Percentiles rank a stretch among this genome's conserved stretches.
Conservation (phyloP, 2,329 filamentous ascomycete species). For the Ophiostoma angusticollis region DNA sequence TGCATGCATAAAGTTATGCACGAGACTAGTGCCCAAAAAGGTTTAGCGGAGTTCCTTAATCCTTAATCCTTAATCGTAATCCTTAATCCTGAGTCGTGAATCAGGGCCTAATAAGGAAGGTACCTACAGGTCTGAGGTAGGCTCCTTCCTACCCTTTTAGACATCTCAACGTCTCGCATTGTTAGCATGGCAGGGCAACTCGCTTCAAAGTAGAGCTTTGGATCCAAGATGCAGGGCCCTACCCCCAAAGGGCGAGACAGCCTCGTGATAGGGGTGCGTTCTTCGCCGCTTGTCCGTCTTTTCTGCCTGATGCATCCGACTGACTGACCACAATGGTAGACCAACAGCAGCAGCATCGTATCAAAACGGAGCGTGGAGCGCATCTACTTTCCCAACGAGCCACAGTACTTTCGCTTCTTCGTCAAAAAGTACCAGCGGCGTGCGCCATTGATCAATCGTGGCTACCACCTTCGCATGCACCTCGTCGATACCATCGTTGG, state of each 20-base stretch:
- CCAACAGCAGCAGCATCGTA: conserved; percentile 83
- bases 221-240: conserved; percentile 4
- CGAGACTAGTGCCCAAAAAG: too few species aligned
- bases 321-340: conserved; percentile 31
- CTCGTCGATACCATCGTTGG: conserved; percentile 64
- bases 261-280: conserved; percentile 39
- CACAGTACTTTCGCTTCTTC: conserved; percentile 80
- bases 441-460: conserved; percentile 80
- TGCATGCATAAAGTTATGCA: too few species aligned
- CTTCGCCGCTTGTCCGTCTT: neutral
- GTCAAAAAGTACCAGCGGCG: conserved; percentile 71
- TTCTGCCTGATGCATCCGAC: neutral
- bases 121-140: too few species aligned
- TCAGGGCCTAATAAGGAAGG: too few species aligned
- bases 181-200: too few species aligned
- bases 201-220: too few species aligned
- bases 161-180: too few species aligned
- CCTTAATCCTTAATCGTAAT: too few species aligned
- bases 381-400: conserved; percentile 63
- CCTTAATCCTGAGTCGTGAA: too few species aligned
- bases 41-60: too few species aligned
- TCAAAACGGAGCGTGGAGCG: conserved; percentile 90
- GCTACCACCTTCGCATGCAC: conserved; percentile 77
- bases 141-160: too few species aligned
- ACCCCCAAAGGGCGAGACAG: conserved; percentile 27